Evolutionary conservation across 2,329 filamentous ascomycete species (phyloP), one percentile per base, ranked within the genome.

Genomic region (Cadophora sp.): DNA sequence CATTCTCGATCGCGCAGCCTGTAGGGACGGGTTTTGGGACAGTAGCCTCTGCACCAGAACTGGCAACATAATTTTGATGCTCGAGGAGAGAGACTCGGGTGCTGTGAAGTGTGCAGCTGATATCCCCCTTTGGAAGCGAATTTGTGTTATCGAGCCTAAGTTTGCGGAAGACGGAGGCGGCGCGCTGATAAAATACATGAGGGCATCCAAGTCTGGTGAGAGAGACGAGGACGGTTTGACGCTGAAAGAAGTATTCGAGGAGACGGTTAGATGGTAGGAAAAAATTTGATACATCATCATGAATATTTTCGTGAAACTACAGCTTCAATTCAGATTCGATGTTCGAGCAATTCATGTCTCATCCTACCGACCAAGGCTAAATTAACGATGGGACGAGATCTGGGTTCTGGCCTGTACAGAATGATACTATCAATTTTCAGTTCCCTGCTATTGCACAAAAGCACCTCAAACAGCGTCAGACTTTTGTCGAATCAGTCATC

Each of bases 121-220:
- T 5, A 53, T 53, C 18, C 50, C 50, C 6, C 18, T 27, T 9
- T 53, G 27, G 50, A 53, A 33, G 50, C 27, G 16, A 14, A 53
- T 33, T n/a, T 53, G 50, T 33, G 24, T 33, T 16, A 53, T 53
- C n/a, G 50, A 33, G 27, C 50, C 48, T 1, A 53, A 53, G 24
- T 33, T 53, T 9, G 50, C 50, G 16, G 50, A 33, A 33, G 50
- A 53, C 13, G 50, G 50, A 53, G 50, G 50, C 7, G 50, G 50
- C 16, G 50, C 50, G 4, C 30, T 53, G 13, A 53, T 53, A 1
- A 11, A 27, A 24, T 53, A 53, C 9, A 53, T 53, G 27, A 53
- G 27, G 27, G 27, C 50, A 7, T 16, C 50, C 4, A 53, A 53
- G 50, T 3, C 14, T 53, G 50, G 27, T 13, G 50, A 18, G 24